Evolutionary conservation across 2,329 filamentous ascomycete genomes (phyloP), one percentile per base, ranked within the genome.

Genomic region (Cladosporium sp.): DNA sequence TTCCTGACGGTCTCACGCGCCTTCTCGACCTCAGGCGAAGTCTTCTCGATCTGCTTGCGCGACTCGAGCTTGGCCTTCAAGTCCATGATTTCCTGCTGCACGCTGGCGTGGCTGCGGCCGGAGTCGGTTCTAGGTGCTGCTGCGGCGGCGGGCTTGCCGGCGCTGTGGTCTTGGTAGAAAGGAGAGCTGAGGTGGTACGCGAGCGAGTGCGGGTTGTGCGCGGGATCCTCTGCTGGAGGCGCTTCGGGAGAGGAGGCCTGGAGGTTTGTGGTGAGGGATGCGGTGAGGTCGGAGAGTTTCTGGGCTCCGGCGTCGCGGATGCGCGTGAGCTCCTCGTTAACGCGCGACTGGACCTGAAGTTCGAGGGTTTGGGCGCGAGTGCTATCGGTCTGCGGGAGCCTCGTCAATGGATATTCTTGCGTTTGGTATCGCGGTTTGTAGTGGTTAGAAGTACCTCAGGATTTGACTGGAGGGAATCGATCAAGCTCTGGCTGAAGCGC

Each of bases 261-360:
- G 37, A 27, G 24, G 19, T 61, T 50, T 49, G 65, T 61, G 44
- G 70, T 82, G 68, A 62, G 60, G 50, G 50, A 81, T 75, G 55
- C 81, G 64, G 86, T 81, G 54, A 88, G 80, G 52, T 83, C 75
- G 59, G 79, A 76, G 57, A 96, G 84, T 53, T 84, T 82, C 43
- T 83, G 78, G 57, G 81, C 73, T 68, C 92, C 86, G 61, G 84
- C 76, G 57, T 82, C 78, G 67, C 85, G 84, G 57, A 96, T 82
- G 61, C 84, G 85, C 70, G 86, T 83, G 59, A 97, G 88, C 73
- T 96, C 91, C 63, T 83, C 79, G 63, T 86, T 83, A 54, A 96
- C 89, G 70, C 92, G 91, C 67, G 82, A 76, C 75, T 96, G 91
- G 70, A 96, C 85, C 63, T 92, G 86, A 57, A 93, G 83, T 74